Conservation (phyloP, 2,329 filamentous ascomycete species). For the Ilyonectria destructans region DNA sequence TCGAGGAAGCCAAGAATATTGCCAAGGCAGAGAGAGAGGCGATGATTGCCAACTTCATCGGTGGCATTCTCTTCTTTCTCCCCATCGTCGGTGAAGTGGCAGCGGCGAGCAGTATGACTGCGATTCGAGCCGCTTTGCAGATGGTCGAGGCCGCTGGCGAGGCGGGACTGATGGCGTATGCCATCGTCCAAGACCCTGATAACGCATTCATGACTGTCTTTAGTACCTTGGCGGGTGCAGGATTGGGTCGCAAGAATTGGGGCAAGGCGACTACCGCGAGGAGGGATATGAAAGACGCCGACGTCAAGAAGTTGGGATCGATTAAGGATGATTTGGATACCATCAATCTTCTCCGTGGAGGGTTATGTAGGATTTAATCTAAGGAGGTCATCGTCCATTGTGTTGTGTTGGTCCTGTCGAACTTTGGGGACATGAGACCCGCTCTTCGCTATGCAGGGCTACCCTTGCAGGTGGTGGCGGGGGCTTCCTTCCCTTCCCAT, state of each 20-base stretch:
- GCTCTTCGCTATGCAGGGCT: neutral
- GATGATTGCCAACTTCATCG: conserved; percentile 55
- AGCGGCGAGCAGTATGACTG: conserved; percentile 31
- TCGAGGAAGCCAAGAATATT: conserved; percentile 45
- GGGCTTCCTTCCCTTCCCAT: neutral
- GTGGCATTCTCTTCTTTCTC: conserved; percentile 65
- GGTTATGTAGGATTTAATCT: conserved; percentile 15
- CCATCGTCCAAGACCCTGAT: conserved; percentile 47
- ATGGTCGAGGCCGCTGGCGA: conserved; percentile 44
- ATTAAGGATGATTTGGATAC: conserved; percentile 35
- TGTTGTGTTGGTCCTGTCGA: neutral
- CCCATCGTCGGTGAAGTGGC: conserved; percentile 66
- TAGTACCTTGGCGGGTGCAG: conserved; percentile 36
- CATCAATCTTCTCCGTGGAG: conserved; percentile 26
- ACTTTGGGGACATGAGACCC: neutral
- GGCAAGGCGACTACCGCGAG: conserved; percentile 35
- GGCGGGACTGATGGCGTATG: conserved; percentile 42
- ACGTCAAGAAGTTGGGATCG: conserved; percentile 35
- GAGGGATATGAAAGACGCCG: conserved; percentile 31
- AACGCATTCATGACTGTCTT: conserved; percentile 50
- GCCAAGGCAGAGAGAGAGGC: conserved; percentile 38
- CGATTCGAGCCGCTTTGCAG: conserved; percentile 34
- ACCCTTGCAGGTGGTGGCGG: neutral
- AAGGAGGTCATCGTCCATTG: neutral
- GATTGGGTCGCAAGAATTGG: conserved; percentile 26